A percentile compares a stretch with the other conserved stretches of the same genome.
Conservation (phyloP, 2,329 filamentous ascomycete species). For the Talaromyces piceae region DNA sequence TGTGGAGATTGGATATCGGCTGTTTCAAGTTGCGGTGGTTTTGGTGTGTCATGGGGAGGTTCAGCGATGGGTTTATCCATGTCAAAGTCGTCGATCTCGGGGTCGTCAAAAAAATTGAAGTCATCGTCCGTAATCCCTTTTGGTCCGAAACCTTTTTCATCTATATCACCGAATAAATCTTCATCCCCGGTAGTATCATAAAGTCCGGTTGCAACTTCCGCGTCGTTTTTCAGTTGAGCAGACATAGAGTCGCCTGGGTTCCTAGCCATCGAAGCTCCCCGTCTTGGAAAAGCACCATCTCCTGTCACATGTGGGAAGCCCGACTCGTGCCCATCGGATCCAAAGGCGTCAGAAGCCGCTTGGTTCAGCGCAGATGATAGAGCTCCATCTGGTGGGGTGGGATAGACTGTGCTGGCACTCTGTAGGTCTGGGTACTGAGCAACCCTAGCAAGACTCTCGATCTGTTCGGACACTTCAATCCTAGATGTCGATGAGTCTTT, state of each 20-base stretch:
- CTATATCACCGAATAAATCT: slow-evolving; percentile 53
- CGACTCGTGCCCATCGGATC: slow-evolving; percentile 21
- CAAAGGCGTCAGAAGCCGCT: slow-evolving; percentile 23
- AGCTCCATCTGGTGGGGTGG: slow-evolving; percentile 47
- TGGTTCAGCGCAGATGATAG: slow-evolving; percentile 24
- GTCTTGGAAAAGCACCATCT: slow-evolving; percentile 12
- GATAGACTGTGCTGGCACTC: slow-evolving; percentile 41
- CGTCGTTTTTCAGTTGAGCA: slow-evolving; percentile 16
- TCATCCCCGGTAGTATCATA: slow-evolving; percentile 42
- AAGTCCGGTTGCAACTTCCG: slow-evolving; percentile 30
- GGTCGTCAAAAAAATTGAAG: slow-evolving; percentile 58
- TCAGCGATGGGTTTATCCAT: neutral
- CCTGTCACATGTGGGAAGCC: slow-evolving; percentile 13
- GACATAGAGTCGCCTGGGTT: slow-evolving; percentile 11
- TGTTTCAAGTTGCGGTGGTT: neutral
- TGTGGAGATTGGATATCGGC: slow-evolving; percentile 11
- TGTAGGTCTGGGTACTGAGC: slow-evolving; percentile 35
- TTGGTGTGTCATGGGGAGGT: neutral
- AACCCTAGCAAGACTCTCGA: slow-evolving; percentile 33
- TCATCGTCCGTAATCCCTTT: slow-evolving; percentile 55
- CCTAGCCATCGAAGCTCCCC: slow-evolving; percentile 9
- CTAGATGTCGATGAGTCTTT: slow-evolving; percentile 19
- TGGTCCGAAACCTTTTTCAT: slow-evolving; percentile 46
- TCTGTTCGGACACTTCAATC: slow-evolving; percentile 20
- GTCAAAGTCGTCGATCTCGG: slow-evolving; percentile 10